Evolutionary conservation across 2,329 filamentous ascomycete genomes (phyloP), one percentile per base, ranked within the genome.

Genomic region (Fusarium fujikuroi): DNA sequence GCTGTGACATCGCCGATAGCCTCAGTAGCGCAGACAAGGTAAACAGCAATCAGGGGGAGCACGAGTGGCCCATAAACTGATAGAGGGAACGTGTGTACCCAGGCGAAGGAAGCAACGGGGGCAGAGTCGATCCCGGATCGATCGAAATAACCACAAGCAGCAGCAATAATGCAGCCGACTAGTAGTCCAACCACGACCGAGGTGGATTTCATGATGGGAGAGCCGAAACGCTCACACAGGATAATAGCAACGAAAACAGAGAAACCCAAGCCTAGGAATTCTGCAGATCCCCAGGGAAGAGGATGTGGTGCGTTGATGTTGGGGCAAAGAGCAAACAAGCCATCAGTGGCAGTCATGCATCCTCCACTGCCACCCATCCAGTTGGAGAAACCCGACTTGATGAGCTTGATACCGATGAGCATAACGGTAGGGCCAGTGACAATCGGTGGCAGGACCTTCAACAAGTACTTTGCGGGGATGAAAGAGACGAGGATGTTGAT

Each of bases 121-220:
- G 93, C 92, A 16, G 87, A 83, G 74, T 92, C 88, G 78, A 97
- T 95, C 34, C 89, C 87, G n/a, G 85, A 86, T n/a, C 85, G 84
- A 78, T 93, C 92, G 78, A 95, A 95, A 82, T 95, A 96, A 36
- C 93, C 93, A 58, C 88, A 91, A 3, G 93, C 93, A 0, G 87
- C 93, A 16, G 92, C 93, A 69, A 96, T 92, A 76, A 95, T 92
- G 81, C 93, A 95, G 50, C 93, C 93, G 3, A 92, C 79, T 0
- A 94, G 86, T 9, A 95, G 86, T 19, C 93, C 93, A 63, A 94
- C 86, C 46, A 95, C 89, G 37, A 95, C 93, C 36, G 91, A 91
- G 12, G 90, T 92, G 5, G 91, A 93, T 79, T 95, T 95, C 92
- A 96, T 95, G 73, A 96, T 92, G 0, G 94, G 93, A 1, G 92